A percentile compares a stretch with the other conserved stretches of the same genome.
These are phyloP conservation scores for Rickenella mellea DNA, from an alignment of 768 basidiomycete genomes.

Conservation along the genomic window DNA sequence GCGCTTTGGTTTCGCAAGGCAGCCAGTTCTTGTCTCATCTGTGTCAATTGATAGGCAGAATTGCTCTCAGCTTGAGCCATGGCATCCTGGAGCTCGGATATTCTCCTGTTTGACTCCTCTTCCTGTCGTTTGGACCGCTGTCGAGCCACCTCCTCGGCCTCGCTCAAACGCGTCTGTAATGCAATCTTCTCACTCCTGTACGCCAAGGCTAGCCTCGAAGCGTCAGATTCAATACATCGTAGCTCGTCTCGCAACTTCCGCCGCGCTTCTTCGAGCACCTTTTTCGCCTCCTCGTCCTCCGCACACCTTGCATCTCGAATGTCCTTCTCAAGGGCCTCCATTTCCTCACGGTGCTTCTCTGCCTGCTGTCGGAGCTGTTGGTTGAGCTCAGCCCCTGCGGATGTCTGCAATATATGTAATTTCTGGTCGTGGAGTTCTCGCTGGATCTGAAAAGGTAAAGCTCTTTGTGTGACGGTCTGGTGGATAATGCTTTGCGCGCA, in stretches of 20 bases:
- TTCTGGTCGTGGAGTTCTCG: slow-evolving; percentile 42
- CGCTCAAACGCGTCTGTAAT: too few relatives aligned
- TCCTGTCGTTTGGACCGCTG: too few relatives aligned
- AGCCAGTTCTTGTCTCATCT: too few relatives aligned
- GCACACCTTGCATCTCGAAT: slow-evolving; percentile 9
- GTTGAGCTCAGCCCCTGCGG: slow-evolving; percentile 43
- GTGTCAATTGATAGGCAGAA: too few relatives aligned
- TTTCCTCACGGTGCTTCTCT: slow-evolving; percentile 35
- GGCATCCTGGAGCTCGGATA: too few relatives aligned
- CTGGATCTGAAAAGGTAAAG: slow-evolving; percentile 42
- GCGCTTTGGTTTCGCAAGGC: too few relatives aligned
- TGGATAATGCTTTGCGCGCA: not conserved
- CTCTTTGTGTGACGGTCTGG: slow-evolving; percentile 16
- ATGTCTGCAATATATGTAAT: slow-evolving; percentile 39
- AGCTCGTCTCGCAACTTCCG: not conserved
- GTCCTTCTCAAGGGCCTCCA: slow-evolving; percentile 30
- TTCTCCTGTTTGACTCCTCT: too few relatives aligned
- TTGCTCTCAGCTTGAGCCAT: too few relatives aligned
- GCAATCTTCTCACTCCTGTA: too few relatives aligned
- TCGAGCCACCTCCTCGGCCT: too few relatives aligned
- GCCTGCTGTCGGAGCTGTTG: slow-evolving; percentile 39
- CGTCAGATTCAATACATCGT: too few relatives aligned
- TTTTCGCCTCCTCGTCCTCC: slow-evolving; percentile 3
- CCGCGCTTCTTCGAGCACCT: slow-evolving; percentile 3
- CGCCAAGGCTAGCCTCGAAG: too few relatives aligned